Conservation (phyloP, 2,329 filamentous ascomycete genomes). For the Diaporthe citriasiana region DNA sequence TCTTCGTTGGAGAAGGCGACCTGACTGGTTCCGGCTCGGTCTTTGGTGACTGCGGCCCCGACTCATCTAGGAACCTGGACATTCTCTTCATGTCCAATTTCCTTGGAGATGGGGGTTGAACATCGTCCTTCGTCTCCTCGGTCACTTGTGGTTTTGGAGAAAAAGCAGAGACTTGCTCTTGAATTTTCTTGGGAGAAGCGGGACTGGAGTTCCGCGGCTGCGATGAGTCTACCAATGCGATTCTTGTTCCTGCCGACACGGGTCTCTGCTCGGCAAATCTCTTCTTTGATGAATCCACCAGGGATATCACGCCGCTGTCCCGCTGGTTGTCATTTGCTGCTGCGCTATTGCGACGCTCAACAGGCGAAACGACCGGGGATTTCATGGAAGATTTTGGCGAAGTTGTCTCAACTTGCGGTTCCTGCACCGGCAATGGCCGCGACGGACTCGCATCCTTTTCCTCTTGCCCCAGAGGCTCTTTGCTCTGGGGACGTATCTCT, state of each 20-base stretch:
- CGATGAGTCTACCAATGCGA: slow-evolving; percentile 48
- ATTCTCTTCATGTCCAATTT: slow-evolving; percentile 72
- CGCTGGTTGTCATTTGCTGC: slow-evolving; percentile 14
- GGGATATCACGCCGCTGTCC: slow-evolving; percentile 37
- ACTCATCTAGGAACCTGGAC: slow-evolving; percentile 69
- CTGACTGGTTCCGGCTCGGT: slow-evolving; percentile 49
- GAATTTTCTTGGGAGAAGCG: slow-evolving; percentile 50
- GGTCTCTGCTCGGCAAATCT: slow-evolving; percentile 44
- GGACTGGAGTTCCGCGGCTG: slow-evolving; percentile 44
- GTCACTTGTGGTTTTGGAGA: slow-evolving; percentile 47
- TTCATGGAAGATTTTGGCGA: slow-evolving; percentile 49
- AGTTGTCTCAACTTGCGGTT: slow-evolving; percentile 41
- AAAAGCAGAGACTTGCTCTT: slow-evolving; percentile 51
- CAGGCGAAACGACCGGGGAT: slow-evolving; percentile 42
- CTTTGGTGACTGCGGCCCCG: slow-evolving; percentile 48
- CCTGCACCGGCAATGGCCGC: slow-evolving; percentile 11
- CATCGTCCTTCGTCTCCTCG: slow-evolving; percentile 49
- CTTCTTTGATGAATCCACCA: slow-evolving; percentile 44
- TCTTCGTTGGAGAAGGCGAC: slow-evolving; percentile 54
- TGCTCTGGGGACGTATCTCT: neutral
- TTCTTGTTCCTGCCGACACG: slow-evolving; percentile 45
- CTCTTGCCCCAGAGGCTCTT: slow-evolving; percentile 39
- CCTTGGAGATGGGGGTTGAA: slow-evolving; percentile 65
- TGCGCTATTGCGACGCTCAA: slow-evolving; percentile 40
- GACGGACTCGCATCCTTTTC: slow-evolving; percentile 33